A percentile compares a stretch with the other conserved stretches of the same genome.
Conservation (phyloP, 805 yeast species). For the Pichia sporocuriosa region DNA sequence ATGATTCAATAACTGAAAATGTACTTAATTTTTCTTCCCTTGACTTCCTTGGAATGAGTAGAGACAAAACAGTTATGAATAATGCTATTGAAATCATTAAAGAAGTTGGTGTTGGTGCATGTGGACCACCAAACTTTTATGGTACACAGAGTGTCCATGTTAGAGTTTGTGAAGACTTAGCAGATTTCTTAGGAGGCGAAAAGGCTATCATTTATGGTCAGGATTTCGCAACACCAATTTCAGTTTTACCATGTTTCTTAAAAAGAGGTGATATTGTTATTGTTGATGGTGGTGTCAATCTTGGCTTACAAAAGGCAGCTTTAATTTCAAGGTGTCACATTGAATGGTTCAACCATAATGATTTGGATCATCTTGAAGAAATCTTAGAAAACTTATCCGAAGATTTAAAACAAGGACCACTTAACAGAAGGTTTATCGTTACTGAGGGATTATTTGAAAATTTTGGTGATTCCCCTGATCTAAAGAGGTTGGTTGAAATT, state of each 20-base stretch:
- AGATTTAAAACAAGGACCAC: slow-evolving; percentile 58
- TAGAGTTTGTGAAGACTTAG: slow-evolving; percentile 66
- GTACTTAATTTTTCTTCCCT: slow-evolving; percentile 63
- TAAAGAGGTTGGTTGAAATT: slow-evolving; percentile 61
- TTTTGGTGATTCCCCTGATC: slow-evolving; percentile 71
- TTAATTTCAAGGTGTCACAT: slow-evolving; percentile 80
- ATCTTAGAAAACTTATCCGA: slow-evolving; percentile 56
- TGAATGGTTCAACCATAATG: slow-evolving; percentile 82
- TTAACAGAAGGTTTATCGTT: slow-evolving; percentile 84
- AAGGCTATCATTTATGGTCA: slow-evolving; percentile 85
- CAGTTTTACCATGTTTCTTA: slow-evolving; percentile 87
- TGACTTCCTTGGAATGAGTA: slow-evolving; percentile 64
- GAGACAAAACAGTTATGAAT: slow-evolving; percentile 37
- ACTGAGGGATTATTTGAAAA: slow-evolving; percentile 86
- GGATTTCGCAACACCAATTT: slow-evolving; percentile 78
- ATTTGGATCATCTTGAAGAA: slow-evolving; percentile 71
- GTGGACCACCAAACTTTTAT: slow-evolving; percentile 97
- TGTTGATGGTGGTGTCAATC: slow-evolving; percentile 71
- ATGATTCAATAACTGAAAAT: slow-evolving; percentile 18
- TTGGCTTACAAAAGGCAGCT: slow-evolving; percentile 83
- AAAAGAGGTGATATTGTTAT: slow-evolving; percentile 92
- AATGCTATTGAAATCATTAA: slow-evolving; percentile 54
- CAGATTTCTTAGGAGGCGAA: slow-evolving; percentile 71
- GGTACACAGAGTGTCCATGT: slow-evolving; percentile 92
- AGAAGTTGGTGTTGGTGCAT: slow-evolving; percentile 89